phyloP scores from a whole-genome alignment of 768 basidiomycete genomes.

The Cubamyces lactineus region DNA sequence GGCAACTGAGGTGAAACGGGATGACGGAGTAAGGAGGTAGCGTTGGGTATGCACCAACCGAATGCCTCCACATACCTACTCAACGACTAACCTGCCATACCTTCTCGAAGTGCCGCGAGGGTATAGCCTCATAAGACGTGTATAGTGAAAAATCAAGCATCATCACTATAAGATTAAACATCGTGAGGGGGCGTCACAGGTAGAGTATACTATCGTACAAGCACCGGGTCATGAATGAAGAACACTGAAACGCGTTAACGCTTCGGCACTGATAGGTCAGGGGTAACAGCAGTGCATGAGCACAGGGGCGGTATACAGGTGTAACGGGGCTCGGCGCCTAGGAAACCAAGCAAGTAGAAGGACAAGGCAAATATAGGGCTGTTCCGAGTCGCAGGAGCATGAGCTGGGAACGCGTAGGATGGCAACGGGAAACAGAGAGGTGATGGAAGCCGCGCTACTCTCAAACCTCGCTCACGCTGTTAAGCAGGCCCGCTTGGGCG shows the following conservation, averaged over 20 bases:
- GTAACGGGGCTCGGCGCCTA: no score
- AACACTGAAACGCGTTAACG: not conserved
- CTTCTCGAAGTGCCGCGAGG: no score
- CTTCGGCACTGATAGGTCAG: not conserved
- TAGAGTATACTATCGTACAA: not conserved
- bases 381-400: not conserved
- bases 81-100: no score
- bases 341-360: no score
- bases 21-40: no score
- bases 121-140: no score
- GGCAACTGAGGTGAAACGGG: no score
- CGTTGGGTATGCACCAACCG: no score
- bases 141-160: no score
- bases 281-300: not conserved
- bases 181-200: not conserved
- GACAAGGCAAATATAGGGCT: no score
- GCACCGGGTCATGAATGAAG: not conserved
- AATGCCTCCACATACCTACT: no score
- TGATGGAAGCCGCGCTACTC: not conserved
- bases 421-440: not conserved
- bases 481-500: constrained; percentile 56
- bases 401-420: not conserved
- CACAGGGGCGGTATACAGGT: not conserved
- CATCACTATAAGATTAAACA: no score
- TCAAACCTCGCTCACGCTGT: constrained; percentile 46